A percentile compares a stretch with the other conserved stretches of the same genome.
These are phyloP conservation scores for Oxyria digyna DNA, from an alignment of 148 eudicot species.

Conservation along the genomic window DNA sequence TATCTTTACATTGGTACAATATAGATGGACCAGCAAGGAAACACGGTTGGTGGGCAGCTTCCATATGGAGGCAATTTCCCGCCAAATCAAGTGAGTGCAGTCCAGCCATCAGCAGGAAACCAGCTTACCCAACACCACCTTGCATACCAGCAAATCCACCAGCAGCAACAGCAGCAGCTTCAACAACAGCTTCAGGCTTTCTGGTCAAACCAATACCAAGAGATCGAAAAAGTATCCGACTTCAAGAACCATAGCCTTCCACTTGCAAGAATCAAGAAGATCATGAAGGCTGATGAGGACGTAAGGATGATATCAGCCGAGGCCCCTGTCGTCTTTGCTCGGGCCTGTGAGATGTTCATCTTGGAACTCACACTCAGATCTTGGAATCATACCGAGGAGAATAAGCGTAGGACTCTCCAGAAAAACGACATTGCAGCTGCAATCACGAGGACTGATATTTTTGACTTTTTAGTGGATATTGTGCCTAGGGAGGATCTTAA, in stretches of 20 bases:
- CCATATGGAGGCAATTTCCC: conserved; percentile 7
- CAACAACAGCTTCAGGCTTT: conserved; percentile 33
- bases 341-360: conserved; percentile 16
- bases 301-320: conserved; percentile 41
- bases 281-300: conserved; percentile 39
- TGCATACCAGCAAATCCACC: conserved; percentile 36
- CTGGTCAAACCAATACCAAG: conserved; percentile 34
- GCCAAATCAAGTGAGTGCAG: conserved; percentile 1
- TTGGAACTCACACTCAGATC: conserved; percentile 1
- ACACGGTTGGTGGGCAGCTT: neutral
- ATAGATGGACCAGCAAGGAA: conserved; percentile 8
- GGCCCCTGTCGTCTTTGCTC: conserved; percentile 33
- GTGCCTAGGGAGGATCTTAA: conserved; percentile 34
- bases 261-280: conserved; percentile 32
- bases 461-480: too few relatives aligned
- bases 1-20: too few relatives aligned
- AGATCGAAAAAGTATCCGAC: conserved; percentile 29
- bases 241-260: conserved; percentile 21
- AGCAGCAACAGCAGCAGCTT: conserved; percentile 37
- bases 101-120: conserved; percentile 3
- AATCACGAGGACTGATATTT: too few relatives aligned
- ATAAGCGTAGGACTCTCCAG: too few relatives aligned
- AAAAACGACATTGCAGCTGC: too few relatives aligned
- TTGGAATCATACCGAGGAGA: conserved; percentile 21
- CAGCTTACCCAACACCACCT: conserved; percentile 36